Percentiles rank a stretch among this genome's conserved stretches.
Evolutionary conservation across 768 basidiomycete genomes (phyloP).

Genomic region (Multifurca ochricompacta): DNA sequence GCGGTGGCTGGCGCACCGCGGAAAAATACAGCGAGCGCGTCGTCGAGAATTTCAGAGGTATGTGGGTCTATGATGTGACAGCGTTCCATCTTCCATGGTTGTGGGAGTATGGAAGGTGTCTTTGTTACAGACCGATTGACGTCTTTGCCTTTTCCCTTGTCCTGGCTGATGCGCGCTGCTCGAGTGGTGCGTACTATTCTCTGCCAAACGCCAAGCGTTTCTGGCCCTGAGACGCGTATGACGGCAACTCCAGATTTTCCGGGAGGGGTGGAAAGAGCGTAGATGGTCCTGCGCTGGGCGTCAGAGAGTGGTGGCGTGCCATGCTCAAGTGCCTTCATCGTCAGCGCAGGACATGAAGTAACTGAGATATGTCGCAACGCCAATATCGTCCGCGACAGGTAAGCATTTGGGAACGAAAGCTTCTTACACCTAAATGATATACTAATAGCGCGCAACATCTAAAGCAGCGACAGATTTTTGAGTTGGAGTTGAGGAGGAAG

Average conservation of each 20-base stretch:
- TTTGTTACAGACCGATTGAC: neutral
- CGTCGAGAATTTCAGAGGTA: constrained; percentile 58
- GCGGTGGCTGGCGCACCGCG: constrained; percentile 39
- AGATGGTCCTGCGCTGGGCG: constrained; percentile 69
- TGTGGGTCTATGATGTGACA: constrained; percentile 61
- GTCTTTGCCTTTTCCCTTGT: constrained; percentile 16
- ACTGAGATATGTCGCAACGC: neutral
- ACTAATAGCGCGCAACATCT: neutral
- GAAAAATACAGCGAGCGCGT: constrained; percentile 78
- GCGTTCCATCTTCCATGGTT: constrained; percentile 62
- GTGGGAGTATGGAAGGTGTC: constrained; percentile 28
- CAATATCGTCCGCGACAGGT: neutral
- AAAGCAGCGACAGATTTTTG: neutral
- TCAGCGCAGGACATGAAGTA: neutral
- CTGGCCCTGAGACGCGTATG: constrained; percentile 75
- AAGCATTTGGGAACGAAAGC: neutral
- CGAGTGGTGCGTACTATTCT: constrained; percentile 40
- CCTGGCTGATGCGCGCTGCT: neutral
- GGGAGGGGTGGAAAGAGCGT: constrained; percentile 80
- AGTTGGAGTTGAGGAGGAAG: no score
- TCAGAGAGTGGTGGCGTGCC: constrained; percentile 31
- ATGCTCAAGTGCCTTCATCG: neutral
- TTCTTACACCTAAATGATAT: neutral
- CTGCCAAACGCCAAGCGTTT: constrained; percentile 54
- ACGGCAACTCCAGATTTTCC: constrained; percentile 83